These are phyloP conservation scores for Saitozyma sp. DNA, from an alignment of 768 basidiomycete genomes.

Conservation along the genomic window DNA sequence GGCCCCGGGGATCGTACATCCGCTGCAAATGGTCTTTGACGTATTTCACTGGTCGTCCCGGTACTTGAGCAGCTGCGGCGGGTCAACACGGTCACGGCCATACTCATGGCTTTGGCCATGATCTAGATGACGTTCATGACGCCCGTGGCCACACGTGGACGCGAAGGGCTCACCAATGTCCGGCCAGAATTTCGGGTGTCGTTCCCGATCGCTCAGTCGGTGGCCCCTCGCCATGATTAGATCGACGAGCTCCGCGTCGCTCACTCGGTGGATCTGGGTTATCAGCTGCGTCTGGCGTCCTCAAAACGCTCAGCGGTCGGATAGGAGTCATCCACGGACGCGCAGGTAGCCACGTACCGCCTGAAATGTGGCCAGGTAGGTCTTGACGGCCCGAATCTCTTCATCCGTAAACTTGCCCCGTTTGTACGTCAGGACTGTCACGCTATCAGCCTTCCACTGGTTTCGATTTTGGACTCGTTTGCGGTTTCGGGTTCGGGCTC, in stretches of 20 bases:
- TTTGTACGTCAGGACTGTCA: constrained; percentile 30
- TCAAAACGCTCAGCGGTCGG: background rate
- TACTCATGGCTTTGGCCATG: background rate
- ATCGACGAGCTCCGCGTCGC: constrained; percentile 24
- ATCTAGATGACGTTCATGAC: too few relatives aligned
- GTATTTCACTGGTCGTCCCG: constrained; percentile 37
- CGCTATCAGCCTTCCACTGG: background rate
- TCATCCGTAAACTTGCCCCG: constrained; percentile 25
- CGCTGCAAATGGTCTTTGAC: constrained; percentile 31
- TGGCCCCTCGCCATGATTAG: constrained; percentile 24
- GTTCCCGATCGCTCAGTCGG: constrained; percentile 7
- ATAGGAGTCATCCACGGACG: background rate
- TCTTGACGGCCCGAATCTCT: constrained; percentile 22
- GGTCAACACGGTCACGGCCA: background rate
- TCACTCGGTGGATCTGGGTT: constrained; percentile 22
- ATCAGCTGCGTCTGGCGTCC: too few relatives aligned
- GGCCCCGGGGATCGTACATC: constrained; percentile 31
- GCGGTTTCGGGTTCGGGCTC: too few relatives aligned
- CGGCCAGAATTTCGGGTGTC: constrained; percentile 31
- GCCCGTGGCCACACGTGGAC: too few relatives aligned
- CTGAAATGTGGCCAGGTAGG: constrained; percentile 17
- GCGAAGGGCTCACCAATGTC: constrained; percentile 27
- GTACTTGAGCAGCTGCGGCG: constrained; percentile 21
- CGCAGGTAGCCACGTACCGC: constrained; percentile 12
- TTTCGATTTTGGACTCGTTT: too few relatives aligned